These are phyloP conservation scores for Mortierella sp. DNA, from an alignment of 371 early-diverging fungal genomes.

Conservation along the genomic window DNA sequence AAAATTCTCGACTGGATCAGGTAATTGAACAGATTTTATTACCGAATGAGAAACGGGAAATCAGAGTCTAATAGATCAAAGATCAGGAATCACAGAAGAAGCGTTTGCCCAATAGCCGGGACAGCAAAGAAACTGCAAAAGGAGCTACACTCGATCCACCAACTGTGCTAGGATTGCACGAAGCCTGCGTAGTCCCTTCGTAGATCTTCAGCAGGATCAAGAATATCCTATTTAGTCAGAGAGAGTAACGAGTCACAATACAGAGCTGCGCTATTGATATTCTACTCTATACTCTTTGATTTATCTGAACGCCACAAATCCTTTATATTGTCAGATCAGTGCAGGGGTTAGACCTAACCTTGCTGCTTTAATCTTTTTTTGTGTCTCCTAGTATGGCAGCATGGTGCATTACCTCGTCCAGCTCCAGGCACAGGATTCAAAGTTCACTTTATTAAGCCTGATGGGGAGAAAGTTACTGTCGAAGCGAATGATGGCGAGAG, in stretches of 20 bases:
- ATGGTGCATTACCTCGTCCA: slow-evolving; percentile 46
- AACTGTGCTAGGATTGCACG: too few species aligned
- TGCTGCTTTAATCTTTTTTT: not conserved
- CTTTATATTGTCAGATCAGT: not conserved
- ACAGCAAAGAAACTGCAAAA: not conserved
- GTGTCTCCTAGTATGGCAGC: slow-evolving; percentile 24
- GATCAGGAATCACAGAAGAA: not conserved
- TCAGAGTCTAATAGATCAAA: not conserved
- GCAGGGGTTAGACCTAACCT: not conserved
- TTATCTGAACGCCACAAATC: not conserved
- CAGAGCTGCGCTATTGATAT: slow-evolving; percentile 2
- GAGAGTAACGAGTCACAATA: not conserved
- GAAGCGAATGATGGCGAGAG: slow-evolving; percentile 88
- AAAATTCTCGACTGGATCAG: slow-evolving; percentile 36
- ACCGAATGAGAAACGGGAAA: not conserved
- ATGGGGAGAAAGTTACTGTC: slow-evolving; percentile 84
- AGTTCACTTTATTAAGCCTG: slow-evolving; percentile 75
- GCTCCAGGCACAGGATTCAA: slow-evolving; percentile 58
- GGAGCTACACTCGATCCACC: too few species aligned
- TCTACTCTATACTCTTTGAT: not conserved
- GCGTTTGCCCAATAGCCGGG: not conserved
- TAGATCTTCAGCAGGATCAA: not conserved
- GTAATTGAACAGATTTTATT: slow-evolving; percentile 14
- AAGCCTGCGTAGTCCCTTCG: too few species aligned
- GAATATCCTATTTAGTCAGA: not conserved